Evolutionary conservation across 2,329 filamentous ascomycete genomes (phyloP).

Genomic region (Fusarium nanum): DNA sequence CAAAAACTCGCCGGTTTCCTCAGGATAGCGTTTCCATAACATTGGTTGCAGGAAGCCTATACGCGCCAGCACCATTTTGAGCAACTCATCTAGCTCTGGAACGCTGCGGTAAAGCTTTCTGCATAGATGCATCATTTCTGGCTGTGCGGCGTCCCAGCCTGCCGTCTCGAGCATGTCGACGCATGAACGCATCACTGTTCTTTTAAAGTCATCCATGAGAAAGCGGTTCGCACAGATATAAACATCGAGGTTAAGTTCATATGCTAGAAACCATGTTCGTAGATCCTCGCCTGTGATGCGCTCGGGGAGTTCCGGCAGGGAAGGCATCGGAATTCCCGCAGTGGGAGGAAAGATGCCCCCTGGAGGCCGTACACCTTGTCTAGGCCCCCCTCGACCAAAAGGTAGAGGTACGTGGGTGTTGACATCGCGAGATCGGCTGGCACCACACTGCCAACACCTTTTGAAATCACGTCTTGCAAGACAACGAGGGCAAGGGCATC

Average conservation of each 20-base stretch:
- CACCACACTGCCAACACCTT: constrained; percentile 44
- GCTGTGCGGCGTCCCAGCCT: constrained; percentile 56
- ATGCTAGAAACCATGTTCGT: constrained; percentile 60
- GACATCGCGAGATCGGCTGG: constrained; percentile 27
- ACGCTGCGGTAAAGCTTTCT: constrained; percentile 57
- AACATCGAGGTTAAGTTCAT: constrained; percentile 60
- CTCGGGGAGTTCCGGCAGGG: background rate
- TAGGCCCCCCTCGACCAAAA: constrained; percentile 17
- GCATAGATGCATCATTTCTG: constrained; percentile 59
- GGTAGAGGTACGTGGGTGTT: background rate
- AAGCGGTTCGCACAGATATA: constrained; percentile 63
- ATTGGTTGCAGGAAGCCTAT: constrained; percentile 61
- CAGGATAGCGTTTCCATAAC: constrained; percentile 56
- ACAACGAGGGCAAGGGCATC: constrained; percentile 59
- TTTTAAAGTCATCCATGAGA: constrained; percentile 60
- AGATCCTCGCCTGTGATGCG: constrained; percentile 59
- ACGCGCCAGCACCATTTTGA: constrained; percentile 62
- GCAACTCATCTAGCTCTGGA: constrained; percentile 56
- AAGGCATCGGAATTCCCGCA: constrained; percentile 2
- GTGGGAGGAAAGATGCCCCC: constrained; percentile 3
- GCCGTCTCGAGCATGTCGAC: constrained; percentile 61
- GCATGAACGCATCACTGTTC: constrained; percentile 54
- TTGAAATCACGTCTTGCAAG: constrained; percentile 33
- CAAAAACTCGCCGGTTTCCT: constrained; percentile 57
- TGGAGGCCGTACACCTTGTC: constrained; percentile 13